Conservation (phyloP, 1,284 basidiomycete species). For the Rhodotorula sp. region DNA sequence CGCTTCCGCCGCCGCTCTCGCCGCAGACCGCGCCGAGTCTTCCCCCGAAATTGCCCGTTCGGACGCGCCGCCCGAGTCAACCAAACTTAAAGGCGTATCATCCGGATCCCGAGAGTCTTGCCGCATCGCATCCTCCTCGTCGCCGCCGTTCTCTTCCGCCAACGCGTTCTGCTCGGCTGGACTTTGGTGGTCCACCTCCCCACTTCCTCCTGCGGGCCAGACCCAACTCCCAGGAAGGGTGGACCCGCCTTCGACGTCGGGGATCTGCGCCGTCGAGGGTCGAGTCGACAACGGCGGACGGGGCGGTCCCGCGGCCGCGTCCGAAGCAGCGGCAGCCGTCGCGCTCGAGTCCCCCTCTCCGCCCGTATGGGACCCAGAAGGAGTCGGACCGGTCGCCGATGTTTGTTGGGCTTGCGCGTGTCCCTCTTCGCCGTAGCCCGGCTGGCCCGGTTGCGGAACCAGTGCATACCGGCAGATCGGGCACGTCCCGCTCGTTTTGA, state of each 20-base stretch:
- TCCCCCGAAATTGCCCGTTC: background rate
- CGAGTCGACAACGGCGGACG: constrained; percentile 2
- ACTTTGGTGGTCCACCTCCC: background rate
- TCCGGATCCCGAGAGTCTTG: background rate
- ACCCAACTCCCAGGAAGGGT: constrained; percentile 23
- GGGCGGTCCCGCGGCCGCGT: background rate
- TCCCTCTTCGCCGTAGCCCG: constrained; percentile 22
- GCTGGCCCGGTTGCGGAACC: constrained; percentile 34
- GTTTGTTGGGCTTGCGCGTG: background rate
- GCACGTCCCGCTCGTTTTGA: constrained; percentile 78
- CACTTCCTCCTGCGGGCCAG: background rate
- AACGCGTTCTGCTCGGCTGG: background rate
- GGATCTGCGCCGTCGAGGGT: constrained; percentile 16
- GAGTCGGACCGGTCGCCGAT: too few relatives aligned
- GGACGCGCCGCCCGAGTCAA: background rate
- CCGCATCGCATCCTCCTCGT: background rate
- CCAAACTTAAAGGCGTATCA: background rate
- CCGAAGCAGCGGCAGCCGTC: background rate
- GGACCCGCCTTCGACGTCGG: constrained; percentile 24
- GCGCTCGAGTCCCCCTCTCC: background rate
- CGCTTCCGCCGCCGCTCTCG: constrained; percentile 20
- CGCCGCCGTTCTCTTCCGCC: background rate
- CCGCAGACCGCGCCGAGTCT: constrained; percentile 4
- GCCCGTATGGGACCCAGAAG: too few relatives aligned
- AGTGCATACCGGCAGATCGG: constrained; percentile 70